These are phyloP conservation scores for Parsonsia alboflavescens DNA, from an alignment of 257 asterid genomes.

Conservation along the genomic window DNA sequence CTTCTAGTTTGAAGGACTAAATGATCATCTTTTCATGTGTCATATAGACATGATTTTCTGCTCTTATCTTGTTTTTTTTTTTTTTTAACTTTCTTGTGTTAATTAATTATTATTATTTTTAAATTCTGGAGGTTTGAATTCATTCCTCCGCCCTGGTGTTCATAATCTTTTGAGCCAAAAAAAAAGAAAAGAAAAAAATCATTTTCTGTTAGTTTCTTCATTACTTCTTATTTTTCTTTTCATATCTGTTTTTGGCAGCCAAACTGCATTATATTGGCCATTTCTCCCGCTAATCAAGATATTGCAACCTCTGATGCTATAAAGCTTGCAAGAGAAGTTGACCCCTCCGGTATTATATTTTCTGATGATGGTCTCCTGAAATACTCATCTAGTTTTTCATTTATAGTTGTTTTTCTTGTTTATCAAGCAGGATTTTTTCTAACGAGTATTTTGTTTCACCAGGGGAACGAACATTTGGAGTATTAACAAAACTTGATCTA, in stretches of 20 bases:
- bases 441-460: constrained; percentile 5
- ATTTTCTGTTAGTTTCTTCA: too few relatives aligned
- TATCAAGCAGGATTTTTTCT: background rate
- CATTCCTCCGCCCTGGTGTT: background rate
- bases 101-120: background rate
- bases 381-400: constrained; percentile 6
- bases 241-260: constrained; percentile 43
- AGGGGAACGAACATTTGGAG: constrained; percentile 99
- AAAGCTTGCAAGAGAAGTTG: constrained; percentile 96
- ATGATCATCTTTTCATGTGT: background rate
- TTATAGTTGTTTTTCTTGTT: constrained; percentile 3
- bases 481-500: constrained; percentile 88
- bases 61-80: background rate
- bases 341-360: constrained; percentile 60
- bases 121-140: background rate
- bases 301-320: constrained; percentile 98
- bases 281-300: constrained; percentile 99
- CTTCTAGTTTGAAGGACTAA: background rate
- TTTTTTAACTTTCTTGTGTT: background rate
- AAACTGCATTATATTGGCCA: constrained; percentile 91
- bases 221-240: background rate
- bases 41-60: background rate
- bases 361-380: constrained; percentile 3
- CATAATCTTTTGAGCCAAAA: background rate
- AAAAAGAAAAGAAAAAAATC: too few relatives aligned